phyloP scores from a whole-genome alignment of 192 early-diverging fungal species.

The Coemansia sp. region DNA sequence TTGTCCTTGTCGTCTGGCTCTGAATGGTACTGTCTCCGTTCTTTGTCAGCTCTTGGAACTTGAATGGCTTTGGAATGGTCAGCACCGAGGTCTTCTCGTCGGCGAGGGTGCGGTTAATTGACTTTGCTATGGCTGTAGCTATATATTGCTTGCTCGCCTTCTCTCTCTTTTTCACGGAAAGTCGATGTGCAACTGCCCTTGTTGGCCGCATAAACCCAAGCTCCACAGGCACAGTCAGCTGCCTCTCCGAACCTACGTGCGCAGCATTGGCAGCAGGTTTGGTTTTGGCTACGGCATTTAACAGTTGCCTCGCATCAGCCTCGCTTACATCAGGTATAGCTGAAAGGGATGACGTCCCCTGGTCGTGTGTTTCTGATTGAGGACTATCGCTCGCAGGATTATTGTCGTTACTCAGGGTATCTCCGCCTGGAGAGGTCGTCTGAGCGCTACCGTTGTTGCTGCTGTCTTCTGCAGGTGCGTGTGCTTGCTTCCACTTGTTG shows the following conservation, averaged over 20 bases:
- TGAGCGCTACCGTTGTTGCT: neutral
- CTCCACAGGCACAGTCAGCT: slow-evolving; percentile 39
- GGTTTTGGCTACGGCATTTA: neutral
- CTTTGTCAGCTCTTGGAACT: slow-evolving; percentile 22
- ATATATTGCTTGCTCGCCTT: slow-evolving; percentile 34
- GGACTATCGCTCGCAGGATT: neutral
- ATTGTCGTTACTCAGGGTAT: neutral
- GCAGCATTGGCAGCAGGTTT: neutral
- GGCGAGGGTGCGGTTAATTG: slow-evolving; percentile 26
- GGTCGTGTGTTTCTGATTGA: neutral
- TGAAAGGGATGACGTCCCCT: neutral
- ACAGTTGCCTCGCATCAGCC: neutral
- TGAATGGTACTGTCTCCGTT: neutral
- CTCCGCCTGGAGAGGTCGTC: neutral
- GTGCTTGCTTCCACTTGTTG: slow-evolving; percentile 40
- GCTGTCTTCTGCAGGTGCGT: slow-evolving; percentile 10
- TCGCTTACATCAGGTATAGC: neutral
- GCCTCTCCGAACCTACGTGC: neutral
- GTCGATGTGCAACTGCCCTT: slow-evolving; percentile 33
- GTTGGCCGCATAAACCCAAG: slow-evolving; percentile 50
- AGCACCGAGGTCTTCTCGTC: slow-evolving; percentile 10
- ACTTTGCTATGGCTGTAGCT: slow-evolving; percentile 31
- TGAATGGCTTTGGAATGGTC: slow-evolving; percentile 46
- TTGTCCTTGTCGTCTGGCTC: neutral
- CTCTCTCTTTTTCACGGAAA: slow-evolving; percentile 42